Percentiles rank a stretch among this genome's conserved stretches.
phyloP scores from a whole-genome alignment of 768 basidiomycete species.

The Sarcodon aspratus region DNA sequence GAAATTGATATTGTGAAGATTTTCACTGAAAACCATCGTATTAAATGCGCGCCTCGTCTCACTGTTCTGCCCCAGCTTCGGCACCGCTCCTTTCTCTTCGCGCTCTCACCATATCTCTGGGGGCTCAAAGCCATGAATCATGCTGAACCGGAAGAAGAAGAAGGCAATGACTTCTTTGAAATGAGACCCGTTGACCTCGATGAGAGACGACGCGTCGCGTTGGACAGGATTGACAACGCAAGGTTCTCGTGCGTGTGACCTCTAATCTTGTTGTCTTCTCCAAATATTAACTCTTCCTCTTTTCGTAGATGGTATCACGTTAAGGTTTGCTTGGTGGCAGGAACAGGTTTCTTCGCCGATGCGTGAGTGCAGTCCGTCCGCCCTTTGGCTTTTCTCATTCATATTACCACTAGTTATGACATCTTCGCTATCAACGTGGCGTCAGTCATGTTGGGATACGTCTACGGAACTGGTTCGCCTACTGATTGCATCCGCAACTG shows the following conservation, averaged over 20 bases:
- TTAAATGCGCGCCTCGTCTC: no score
- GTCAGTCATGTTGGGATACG: constrained; percentile 72
- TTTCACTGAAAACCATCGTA: no score
- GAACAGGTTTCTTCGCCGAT: constrained; percentile 85
- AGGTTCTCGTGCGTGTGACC: constrained; percentile 53
- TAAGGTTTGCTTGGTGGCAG: constrained; percentile 45
- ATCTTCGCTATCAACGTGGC: constrained; percentile 89
- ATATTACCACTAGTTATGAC: constrained; percentile 40
- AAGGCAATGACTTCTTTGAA: not conserved
- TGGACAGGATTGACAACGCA: constrained; percentile 83
- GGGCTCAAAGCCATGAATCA: not conserved
- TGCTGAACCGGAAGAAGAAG: constrained; percentile 1
- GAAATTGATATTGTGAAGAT: no score
- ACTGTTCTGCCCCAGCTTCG: no score
- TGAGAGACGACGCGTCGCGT: constrained; percentile 66
- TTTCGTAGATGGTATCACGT: constrained; percentile 68
- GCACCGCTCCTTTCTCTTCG: no score
- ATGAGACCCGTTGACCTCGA: constrained; percentile 28
- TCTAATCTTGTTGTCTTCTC: not conserved
- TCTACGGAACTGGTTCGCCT: constrained; percentile 37
- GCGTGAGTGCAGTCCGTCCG: constrained; percentile 7
- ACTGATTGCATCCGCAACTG: constrained; percentile 1
- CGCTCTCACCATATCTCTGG: no score
- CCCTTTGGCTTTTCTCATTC: not conserved
- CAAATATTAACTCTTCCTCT: constrained; percentile 1